Conservation (phyloP, 2,329 filamentous ascomycete genomes). For the Cladosporium cucumerinum region DNA sequence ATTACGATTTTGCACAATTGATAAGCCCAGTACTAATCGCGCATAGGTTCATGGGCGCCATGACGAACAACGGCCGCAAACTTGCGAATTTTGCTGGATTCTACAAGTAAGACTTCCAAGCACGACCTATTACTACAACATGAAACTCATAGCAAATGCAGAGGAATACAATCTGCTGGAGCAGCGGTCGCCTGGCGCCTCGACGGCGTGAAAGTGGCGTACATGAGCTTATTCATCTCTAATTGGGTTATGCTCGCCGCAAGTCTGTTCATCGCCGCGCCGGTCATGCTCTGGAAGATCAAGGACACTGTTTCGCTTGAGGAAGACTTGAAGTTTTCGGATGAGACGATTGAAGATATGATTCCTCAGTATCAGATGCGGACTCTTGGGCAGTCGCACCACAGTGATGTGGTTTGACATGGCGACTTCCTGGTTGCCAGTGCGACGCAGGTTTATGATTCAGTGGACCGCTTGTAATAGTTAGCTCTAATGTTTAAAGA, state of each 20-base stretch:
- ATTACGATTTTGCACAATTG: no score
- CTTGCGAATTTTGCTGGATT: conserved; percentile 88
- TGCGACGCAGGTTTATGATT: neutral
- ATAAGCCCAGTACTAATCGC: neutral
- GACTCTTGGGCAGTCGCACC: neutral
- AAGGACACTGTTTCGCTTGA: conserved; percentile 74
- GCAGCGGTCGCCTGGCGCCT: conserved; percentile 72
- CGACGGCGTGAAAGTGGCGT: conserved; percentile 59
- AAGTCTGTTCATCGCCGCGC: conserved; percentile 71
- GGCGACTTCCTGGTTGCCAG: neutral
- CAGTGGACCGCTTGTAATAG: neutral
- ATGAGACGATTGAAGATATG: conserved; percentile 76
- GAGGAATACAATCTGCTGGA: conserved; percentile 77
- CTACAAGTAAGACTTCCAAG: conserved; percentile 85
- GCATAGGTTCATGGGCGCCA: conserved; percentile 75
- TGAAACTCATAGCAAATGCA: neutral
- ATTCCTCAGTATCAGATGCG: conserved; percentile 11
- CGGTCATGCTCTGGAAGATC: conserved; percentile 75
- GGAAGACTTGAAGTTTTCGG: conserved; percentile 79
- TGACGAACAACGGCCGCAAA: conserved; percentile 89
- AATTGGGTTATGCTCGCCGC: conserved; percentile 74
- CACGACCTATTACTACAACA: neutral
- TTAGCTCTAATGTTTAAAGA: neutral
- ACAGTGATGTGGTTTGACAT: neutral
- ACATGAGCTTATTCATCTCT: conserved; percentile 67